Percentiles rank a stretch among this genome's conserved stretches.
phyloP scores from a whole-genome alignment of 2,329 filamentous ascomycete species.

The Massarina eburnea region DNA sequence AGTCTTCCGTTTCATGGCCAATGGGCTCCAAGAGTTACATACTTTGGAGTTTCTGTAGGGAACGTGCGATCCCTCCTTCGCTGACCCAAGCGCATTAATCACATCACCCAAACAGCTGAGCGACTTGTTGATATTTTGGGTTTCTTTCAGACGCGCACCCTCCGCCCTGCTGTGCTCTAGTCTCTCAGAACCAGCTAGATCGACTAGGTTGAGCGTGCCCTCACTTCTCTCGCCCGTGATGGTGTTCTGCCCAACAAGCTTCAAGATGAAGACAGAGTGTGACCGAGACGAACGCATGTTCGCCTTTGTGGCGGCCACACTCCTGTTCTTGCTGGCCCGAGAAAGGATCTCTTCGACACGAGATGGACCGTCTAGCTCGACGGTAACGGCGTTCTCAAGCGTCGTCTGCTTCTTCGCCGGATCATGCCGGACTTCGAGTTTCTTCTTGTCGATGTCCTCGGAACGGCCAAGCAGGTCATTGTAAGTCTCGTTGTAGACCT shows the following conservation, averaged over 20 bases:
- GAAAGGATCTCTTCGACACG: conserved; percentile 79
- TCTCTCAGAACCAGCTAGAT: conserved; percentile 90
- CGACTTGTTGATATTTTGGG: conserved; percentile 96
- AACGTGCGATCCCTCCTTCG: conserved; percentile 75
- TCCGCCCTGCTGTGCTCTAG: conserved; percentile 84
- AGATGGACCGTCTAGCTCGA: conserved; percentile 74
- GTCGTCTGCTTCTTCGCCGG: conserved; percentile 77
- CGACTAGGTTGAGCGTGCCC: conserved; percentile 92
- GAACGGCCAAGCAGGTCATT: conserved; percentile 81
- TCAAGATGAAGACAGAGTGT: conserved; percentile 93
- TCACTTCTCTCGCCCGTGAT: conserved; percentile 83
- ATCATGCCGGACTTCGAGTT: conserved; percentile 88
- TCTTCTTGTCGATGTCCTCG: conserved; percentile 74
- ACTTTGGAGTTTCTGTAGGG: conserved; percentile 96
- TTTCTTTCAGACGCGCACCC: conserved; percentile 87
- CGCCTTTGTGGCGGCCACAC: conserved; percentile 93
- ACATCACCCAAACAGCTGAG: conserved; percentile 91
- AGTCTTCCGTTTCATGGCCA: not conserved
- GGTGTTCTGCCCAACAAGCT: conserved; percentile 65
- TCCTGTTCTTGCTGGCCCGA: conserved; percentile 81
- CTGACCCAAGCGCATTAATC: conserved; percentile 85
- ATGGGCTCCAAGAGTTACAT: conserved; percentile 34
- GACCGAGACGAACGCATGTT: conserved; percentile 94
- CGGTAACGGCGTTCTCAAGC: conserved; percentile 77
- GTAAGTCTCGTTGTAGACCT: conserved; percentile 97